Percentiles rank a stretch among this genome's conserved stretches.
These are phyloP conservation scores for Collybiopsis confluens DNA, from an alignment of 768 basidiomycete species.

Conservation along the genomic window DNA sequence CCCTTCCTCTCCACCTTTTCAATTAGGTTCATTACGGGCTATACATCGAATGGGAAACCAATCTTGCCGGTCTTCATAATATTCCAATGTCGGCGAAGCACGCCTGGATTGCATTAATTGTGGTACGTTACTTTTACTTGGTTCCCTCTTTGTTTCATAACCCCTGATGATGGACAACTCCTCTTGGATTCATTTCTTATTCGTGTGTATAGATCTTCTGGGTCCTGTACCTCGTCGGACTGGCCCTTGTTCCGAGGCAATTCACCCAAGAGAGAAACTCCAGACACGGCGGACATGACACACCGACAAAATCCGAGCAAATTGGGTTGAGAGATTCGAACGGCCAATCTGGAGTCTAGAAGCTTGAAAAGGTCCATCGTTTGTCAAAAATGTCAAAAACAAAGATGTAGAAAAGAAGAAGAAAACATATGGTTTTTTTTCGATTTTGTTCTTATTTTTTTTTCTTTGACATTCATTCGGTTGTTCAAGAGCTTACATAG, in stretches of 20 bases:
- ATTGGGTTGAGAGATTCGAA: conserved; percentile 1
- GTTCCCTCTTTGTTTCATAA: too few species aligned
- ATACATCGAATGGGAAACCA: conserved; percentile 38
- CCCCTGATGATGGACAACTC: too few species aligned
- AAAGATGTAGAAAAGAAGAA: too few species aligned
- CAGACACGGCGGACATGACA: not conserved
- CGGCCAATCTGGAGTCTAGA: not conserved
- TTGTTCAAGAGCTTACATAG: too few species aligned
- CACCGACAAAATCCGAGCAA: conserved; percentile 4
- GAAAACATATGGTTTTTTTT: too few species aligned
- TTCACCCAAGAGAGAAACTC: conserved; percentile 32
- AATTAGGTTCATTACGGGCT: conserved; percentile 45
- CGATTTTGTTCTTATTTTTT: too few species aligned
- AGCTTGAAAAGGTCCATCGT: too few species aligned
- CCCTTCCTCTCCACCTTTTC: not conserved
- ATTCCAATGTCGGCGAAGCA: conserved; percentile 36
- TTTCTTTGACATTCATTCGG: too few species aligned
- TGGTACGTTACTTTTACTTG: conserved; percentile 26
- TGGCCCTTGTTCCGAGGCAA: conserved; percentile 43
- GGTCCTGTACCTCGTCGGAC: conserved; percentile 37
- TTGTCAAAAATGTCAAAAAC: too few species aligned
- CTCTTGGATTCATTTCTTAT: too few species aligned
- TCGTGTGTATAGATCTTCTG: conserved; percentile 37
- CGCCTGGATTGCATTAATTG: conserved; percentile 43
- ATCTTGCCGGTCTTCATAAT: conserved; percentile 28